phyloP scores from a whole-genome alignment of 2,329 filamentous ascomycete genomes.

The Aspergillus sp. region DNA sequence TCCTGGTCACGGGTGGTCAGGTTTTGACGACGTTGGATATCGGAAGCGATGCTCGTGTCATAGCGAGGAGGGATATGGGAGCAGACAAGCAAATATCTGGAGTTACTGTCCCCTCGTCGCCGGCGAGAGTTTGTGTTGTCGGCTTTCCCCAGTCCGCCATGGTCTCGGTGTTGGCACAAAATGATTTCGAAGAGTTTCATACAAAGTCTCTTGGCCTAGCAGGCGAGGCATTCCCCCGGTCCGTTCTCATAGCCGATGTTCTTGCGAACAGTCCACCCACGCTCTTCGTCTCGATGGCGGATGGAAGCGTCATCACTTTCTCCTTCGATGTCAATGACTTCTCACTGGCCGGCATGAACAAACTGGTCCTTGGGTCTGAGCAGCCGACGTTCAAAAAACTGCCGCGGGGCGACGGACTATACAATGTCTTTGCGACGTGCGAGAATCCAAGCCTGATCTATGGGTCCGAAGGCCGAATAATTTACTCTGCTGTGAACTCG shows the following conservation, averaged over 20 bases:
- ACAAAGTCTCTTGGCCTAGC: slow-evolving; percentile 56
- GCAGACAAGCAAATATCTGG: slow-evolving; percentile 73
- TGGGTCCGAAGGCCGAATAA: slow-evolving; percentile 71
- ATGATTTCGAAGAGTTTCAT: slow-evolving; percentile 55
- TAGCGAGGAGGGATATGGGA: slow-evolving; percentile 52
- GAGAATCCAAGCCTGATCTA: slow-evolving; percentile 94
- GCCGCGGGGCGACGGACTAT: slow-evolving; percentile 56
- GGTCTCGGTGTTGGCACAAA: slow-evolving; percentile 63
- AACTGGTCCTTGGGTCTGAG: slow-evolving; percentile 73
- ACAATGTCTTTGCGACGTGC: slow-evolving; percentile 83
- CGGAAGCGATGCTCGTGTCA: slow-evolving; percentile 46
- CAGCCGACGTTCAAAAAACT: slow-evolving; percentile 73
- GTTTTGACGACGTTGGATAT: slow-evolving; percentile 61
- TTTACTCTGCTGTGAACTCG: slow-evolving; percentile 89
- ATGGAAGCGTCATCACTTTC: slow-evolving; percentile 83
- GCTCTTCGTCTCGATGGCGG: slow-evolving; percentile 81
- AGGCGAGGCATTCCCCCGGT: slow-evolving; percentile 69
- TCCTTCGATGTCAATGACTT: slow-evolving; percentile 55
- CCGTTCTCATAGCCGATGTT: slow-evolving; percentile 69
- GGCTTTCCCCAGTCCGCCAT: slow-evolving; percentile 82
- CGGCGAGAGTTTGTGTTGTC: slow-evolving; percentile 61
- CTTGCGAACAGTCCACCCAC: slow-evolving; percentile 60
- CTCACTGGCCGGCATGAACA: slow-evolving; percentile 63
- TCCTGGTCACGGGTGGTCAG: slow-evolving; percentile 70
- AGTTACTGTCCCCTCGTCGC: slow-evolving; percentile 60